Evolutionary conservation across 371 early-diverging fungal species (phyloP).

Genomic region (Haplosporangium sp.): DNA sequence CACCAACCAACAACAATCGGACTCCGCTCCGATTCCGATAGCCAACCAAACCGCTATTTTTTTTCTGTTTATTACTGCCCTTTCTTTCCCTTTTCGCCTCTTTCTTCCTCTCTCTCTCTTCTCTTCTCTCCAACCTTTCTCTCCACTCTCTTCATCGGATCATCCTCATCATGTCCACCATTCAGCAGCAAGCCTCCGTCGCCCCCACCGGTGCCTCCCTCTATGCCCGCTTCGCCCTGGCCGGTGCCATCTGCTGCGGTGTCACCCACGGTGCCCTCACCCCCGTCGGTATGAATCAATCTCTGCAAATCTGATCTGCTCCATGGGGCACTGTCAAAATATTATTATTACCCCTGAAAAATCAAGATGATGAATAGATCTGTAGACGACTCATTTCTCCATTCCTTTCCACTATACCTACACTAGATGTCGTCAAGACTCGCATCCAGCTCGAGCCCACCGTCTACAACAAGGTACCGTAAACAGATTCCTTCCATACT

Average conservation of each 20-base stretch:
- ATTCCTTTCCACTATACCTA: background rate
- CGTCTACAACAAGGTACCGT: conserved; percentile 71
- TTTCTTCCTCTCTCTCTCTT: background rate
- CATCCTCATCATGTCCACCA: conserved; percentile 41
- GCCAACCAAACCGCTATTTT: background rate
- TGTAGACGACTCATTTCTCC: background rate
- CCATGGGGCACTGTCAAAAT: background rate
- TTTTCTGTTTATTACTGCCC: background rate
- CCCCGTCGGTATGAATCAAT: conserved; percentile 49
- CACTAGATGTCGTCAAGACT: conserved; percentile 76
- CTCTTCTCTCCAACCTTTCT: conserved; percentile 12
- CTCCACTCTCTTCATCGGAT: conserved; percentile 24
- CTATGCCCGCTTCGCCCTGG: conserved; percentile 80
- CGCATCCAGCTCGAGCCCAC: conserved; percentile 80
- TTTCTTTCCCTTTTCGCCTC: conserved; percentile 1
- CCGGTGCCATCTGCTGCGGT: conserved; percentile 79
- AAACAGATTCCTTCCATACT: background rate
- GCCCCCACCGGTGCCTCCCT: conserved; percentile 72
- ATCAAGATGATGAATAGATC: too few species aligned
- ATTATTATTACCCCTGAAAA: too few species aligned
- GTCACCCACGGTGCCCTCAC: conserved; percentile 80
- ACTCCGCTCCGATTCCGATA: conserved; percentile 2
- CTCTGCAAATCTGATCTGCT: conserved; percentile 19
- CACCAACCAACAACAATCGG: background rate
- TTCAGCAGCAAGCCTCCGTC: conserved; percentile 56